Percentiles rank a stretch among this genome's conserved stretches.
These are phyloP conservation scores for Xylaria sp. DNA, from an alignment of 2,329 filamentous ascomycete genomes.

Conservation along the genomic window DNA sequence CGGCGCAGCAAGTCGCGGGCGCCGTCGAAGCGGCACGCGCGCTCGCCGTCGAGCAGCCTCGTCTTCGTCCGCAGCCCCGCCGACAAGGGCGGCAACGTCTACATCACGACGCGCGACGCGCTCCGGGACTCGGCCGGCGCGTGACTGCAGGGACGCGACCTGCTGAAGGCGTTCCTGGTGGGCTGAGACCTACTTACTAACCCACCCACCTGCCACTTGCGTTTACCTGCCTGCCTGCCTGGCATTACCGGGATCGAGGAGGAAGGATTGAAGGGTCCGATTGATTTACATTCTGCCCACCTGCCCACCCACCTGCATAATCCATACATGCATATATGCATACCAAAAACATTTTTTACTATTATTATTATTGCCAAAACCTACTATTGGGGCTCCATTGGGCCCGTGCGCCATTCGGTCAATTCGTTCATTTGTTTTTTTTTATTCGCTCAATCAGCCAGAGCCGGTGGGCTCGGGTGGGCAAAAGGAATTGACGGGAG, in stretches of 20 bases:
- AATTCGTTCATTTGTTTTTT: no score
- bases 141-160: neutral
- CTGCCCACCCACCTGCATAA: no score
- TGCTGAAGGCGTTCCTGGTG: neutral
- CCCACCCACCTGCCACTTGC: no score
- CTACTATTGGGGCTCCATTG: neutral
- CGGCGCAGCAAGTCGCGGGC: slow-evolving; percentile 32
- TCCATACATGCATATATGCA: no score
- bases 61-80: slow-evolving; percentile 33
- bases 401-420: neutral
- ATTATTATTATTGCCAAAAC: neutral
- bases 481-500: no score
- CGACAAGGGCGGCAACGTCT: slow-evolving; percentile 28
- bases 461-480: neutral
- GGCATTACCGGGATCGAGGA: no score
- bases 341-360: no score
- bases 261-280: no score
- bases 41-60: slow-evolving; percentile 31
- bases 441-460: no score
- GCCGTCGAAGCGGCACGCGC: slow-evolving; percentile 30
- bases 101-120: slow-evolving; percentile 34
- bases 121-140: slow-evolving; percentile 28
- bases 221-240: no score
- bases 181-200: no score
- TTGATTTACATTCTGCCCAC: no score